phyloP scores from a whole-genome alignment of 768 basidiomycete genomes.

The Russula sp. region DNA sequence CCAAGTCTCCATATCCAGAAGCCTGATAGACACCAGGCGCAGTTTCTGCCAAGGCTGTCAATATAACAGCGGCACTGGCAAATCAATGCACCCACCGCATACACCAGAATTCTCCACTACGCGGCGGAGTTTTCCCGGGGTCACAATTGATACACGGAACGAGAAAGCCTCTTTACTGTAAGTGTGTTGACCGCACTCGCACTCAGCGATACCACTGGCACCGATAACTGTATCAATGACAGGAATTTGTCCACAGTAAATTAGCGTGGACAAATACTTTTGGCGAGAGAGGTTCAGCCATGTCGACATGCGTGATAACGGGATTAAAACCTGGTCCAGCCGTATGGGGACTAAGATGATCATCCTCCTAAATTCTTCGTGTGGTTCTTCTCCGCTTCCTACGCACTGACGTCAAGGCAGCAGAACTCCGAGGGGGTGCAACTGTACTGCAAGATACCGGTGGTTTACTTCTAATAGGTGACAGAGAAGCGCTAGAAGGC shows the following conservation, averaged over 20 bases:
- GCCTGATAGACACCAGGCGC: slow-evolving; percentile 55
- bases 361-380: too few species aligned
- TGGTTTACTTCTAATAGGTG: too few species aligned
- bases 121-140: slow-evolving; percentile 45
- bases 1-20: slow-evolving; percentile 57
- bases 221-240: slow-evolving; percentile 44
- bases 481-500: too few species aligned
- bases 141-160: slow-evolving; percentile 15
- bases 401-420: too few species aligned
- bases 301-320: not conserved
- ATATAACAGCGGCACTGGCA: not conserved
- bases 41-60: slow-evolving; percentile 35
- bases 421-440: too few species aligned
- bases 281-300: not conserved
- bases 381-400: too few species aligned
- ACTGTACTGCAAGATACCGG: too few species aligned
- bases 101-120: slow-evolving; percentile 54
- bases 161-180: not conserved
- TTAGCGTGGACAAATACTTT: slow-evolving; percentile 22
- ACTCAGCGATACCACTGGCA: too few species aligned
- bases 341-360: not conserved
- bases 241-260: slow-evolving; percentile 38
- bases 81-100: slow-evolving; percentile 37
- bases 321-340: not conserved
- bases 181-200: not conserved